Conservation (phyloP, 768 basidiomycete genomes). For the Leucocoprinus birnbaumii region DNA sequence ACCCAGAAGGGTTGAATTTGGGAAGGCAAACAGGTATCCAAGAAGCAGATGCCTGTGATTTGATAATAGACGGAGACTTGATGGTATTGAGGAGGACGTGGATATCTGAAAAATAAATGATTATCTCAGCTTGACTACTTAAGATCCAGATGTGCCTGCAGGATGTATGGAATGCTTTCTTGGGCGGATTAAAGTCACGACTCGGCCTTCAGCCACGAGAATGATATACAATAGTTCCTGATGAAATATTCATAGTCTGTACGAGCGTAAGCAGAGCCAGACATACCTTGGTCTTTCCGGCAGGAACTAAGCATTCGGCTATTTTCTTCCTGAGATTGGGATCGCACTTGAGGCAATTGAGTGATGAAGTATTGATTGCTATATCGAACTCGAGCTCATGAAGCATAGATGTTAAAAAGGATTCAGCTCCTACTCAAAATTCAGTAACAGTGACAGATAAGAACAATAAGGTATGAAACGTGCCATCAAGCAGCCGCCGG, state of each 20-base stretch:
- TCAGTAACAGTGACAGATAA: not conserved
- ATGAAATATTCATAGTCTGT: not conserved
- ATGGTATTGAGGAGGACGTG: slow-evolving; percentile 93
- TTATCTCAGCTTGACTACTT: not conserved
- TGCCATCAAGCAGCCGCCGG: slow-evolving; percentile 68
- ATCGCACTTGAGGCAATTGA: slow-evolving; percentile 80
- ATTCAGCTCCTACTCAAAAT: slow-evolving; percentile 71
- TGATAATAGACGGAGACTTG: slow-evolving; percentile 73
- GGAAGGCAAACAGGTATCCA: slow-evolving; percentile 98
- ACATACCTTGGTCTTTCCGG: slow-evolving; percentile 73
- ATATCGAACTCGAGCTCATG: slow-evolving; percentile 73
- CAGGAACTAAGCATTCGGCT: slow-evolving; percentile 81
- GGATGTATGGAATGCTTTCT: slow-evolving; percentile 95
- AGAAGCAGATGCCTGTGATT: slow-evolving; percentile 76
- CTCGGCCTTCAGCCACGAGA: slow-evolving; percentile 71
- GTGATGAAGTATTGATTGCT: slow-evolving; percentile 75
- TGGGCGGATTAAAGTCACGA: slow-evolving; percentile 86
- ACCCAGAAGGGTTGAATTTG: slow-evolving; percentile 85
- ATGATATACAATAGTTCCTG: slow-evolving; percentile 92
- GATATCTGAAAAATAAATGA: slow-evolving; percentile 52
- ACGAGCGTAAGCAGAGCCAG: not conserved
- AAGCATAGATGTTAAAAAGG: slow-evolving; percentile 73
- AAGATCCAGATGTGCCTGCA: slow-evolving; percentile 48
- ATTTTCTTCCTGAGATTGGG: slow-evolving; percentile 63
- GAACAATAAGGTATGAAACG: not conserved